These are phyloP conservation scores for Pichia sp. DNA, from an alignment of 1,139 yeast genomes.

Conservation along the genomic window DNA sequence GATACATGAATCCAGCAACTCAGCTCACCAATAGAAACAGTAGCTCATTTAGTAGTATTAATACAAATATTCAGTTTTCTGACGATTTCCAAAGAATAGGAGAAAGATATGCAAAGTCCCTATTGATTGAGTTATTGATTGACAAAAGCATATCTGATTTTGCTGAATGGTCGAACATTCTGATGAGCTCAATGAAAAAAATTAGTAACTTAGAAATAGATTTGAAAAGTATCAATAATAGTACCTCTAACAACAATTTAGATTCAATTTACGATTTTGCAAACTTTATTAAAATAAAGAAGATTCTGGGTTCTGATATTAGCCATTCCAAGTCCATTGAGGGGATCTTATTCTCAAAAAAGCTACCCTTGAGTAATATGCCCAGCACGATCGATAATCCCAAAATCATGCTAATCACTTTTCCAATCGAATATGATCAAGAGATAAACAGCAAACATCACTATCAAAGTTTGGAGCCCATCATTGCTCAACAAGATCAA, in stretches of 20 bases:
- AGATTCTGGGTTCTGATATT: constrained; percentile 57
- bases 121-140: constrained; percentile 56
- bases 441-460: constrained; percentile 23
- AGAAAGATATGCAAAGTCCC: constrained; percentile 32
- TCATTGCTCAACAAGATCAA: constrained; percentile 83
- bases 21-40: background rate
- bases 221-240: constrained; percentile 25
- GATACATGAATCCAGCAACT: background rate
- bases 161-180: constrained; percentile 46
- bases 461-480: constrained; percentile 34
- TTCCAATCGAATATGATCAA: constrained; percentile 84
- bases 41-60: too few species aligned
- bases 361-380: constrained; percentile 79
- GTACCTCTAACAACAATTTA: background rate
- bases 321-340: constrained; percentile 56
- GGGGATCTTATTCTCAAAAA: constrained; percentile 82
- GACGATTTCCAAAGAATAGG: constrained; percentile 27
- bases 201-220: constrained; percentile 45
- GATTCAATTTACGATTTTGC: constrained; percentile 75
- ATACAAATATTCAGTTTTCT: constrained; percentile 18
- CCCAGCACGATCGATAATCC: constrained; percentile 56
- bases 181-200: constrained; percentile 37
- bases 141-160: constrained; percentile 57
- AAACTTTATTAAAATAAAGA: constrained; percentile 79
- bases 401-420: constrained; percentile 71